phyloP scores from a whole-genome alignment of 352 stramenopile genomes.

The Phytophthora agathidicida region DNA sequence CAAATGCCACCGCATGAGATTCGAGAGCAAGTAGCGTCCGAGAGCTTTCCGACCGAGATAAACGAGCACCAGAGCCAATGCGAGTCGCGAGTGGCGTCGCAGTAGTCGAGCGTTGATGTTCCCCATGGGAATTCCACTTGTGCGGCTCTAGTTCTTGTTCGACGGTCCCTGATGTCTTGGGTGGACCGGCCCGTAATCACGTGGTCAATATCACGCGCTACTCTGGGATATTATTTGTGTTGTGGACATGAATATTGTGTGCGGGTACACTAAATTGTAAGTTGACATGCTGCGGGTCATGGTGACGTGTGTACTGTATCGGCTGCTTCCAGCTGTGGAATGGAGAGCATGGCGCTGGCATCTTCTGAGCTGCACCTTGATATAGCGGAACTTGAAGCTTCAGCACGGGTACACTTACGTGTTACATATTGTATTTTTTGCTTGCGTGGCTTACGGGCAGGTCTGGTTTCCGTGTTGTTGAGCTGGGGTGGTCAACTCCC shows the following conservation, averaged over 20 bases:
- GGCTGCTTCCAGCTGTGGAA: constrained; percentile 11
- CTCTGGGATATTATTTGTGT: constrained; percentile 56
- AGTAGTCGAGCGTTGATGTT: constrained; percentile 12
- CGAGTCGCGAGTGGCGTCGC: constrained; percentile 15
- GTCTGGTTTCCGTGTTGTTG: constrained; percentile 13
- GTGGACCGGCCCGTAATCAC: constrained; percentile 19
- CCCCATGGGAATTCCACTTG: constrained; percentile 29
- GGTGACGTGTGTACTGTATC: neutral
- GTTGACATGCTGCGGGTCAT: constrained; percentile 36
- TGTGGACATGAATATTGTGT: neutral
- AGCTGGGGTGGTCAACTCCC: constrained; percentile 17
- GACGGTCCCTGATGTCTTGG: neutral
- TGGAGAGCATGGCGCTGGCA: constrained; percentile 1
- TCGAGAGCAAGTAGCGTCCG: constrained; percentile 7
- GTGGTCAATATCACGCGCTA: constrained; percentile 54
- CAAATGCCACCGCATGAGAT: constrained; percentile 35
- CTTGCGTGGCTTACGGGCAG: constrained; percentile 22
- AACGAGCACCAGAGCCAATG: constrained; percentile 9
- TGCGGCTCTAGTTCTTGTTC: constrained; percentile 9
- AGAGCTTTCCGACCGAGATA: constrained; percentile 22
- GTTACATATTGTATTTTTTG: neutral
- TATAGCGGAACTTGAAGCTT: constrained; percentile 16
- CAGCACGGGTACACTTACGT: neutral
- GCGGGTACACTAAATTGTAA: constrained; percentile 40
- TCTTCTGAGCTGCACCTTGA: neutral